Evolutionary conservation across 805 yeast genomes (phyloP).

Genomic region (Spathaspora boniae): DNA sequence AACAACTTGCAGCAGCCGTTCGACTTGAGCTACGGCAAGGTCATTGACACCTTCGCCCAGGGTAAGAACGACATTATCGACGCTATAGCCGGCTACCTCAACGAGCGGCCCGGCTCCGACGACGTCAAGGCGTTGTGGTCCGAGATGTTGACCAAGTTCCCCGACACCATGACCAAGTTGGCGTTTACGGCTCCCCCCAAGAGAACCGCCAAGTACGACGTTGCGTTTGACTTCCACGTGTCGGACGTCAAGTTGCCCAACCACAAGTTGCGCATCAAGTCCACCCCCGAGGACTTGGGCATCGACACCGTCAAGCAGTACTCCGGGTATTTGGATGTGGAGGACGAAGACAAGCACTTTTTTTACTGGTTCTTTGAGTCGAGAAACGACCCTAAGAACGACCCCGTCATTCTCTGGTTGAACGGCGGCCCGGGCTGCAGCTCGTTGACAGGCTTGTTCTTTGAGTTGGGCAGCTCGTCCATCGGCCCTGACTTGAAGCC

Average conservation of each 20-base stretch:
- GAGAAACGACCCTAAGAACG: constrained; percentile 39
- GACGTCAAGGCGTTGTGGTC: constrained; percentile 56
- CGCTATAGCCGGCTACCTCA: constrained; percentile 49
- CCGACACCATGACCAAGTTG: constrained; percentile 50
- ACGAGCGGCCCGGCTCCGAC: constrained; percentile 48
- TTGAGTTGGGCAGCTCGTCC: constrained; percentile 33
- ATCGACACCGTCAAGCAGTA: constrained; percentile 79
- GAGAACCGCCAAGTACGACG: constrained; percentile 34
- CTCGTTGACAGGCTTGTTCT: constrained; percentile 31
- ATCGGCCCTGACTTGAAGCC: constrained; percentile 27
- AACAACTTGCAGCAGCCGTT: constrained; percentile 19
- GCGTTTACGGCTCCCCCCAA: constrained; percentile 54
- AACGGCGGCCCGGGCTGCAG: constrained; percentile 39
- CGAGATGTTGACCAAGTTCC: constrained; percentile 60
- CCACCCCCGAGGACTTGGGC: constrained; percentile 65
- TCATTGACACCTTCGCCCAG: constrained; percentile 10
- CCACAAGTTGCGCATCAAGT: constrained; percentile 57
- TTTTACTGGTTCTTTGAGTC: constrained; percentile 45
- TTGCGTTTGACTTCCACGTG: constrained; percentile 33
- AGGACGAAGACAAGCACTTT: constrained; percentile 61
- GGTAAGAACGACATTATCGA: constrained; percentile 33
- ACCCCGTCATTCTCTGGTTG: constrained; percentile 33
- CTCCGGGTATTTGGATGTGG: constrained; percentile 82
- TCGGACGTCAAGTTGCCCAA: constrained; percentile 37
- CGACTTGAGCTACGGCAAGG: constrained; percentile 9